These are phyloP conservation scores for Sclerotinia trifoliorum DNA, from an alignment of 2,329 filamentous ascomycete genomes.

Conservation along the genomic window DNA sequence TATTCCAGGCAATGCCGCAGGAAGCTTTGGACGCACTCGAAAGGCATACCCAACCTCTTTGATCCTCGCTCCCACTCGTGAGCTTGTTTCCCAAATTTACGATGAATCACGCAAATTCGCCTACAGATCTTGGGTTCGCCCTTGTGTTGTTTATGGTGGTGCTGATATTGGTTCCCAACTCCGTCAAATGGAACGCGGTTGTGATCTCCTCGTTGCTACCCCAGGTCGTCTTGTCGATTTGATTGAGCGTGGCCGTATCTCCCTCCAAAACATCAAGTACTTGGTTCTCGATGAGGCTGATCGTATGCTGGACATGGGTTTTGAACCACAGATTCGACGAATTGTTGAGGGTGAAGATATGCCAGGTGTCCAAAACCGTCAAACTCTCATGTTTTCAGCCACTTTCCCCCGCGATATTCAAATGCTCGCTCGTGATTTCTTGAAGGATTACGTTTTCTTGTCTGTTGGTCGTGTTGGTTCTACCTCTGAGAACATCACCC, in stretches of 20 bases:
- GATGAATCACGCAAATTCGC: conserved; percentile 97
- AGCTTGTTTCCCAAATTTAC: conserved; percentile 97
- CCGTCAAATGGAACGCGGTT: conserved; percentile 95
- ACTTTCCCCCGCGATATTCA: conserved; percentile 99
- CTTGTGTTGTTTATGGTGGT: conserved; percentile 98
- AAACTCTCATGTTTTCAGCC: conserved; percentile 99
- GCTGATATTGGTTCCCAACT: conserved; percentile 98
- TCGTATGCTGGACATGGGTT: conserved; percentile 99
- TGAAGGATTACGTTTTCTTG: conserved; percentile 99
- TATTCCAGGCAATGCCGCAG: conserved; percentile 60
- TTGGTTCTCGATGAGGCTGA: conserved; percentile 98
- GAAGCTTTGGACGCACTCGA: conserved; percentile 86
- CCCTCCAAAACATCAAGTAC: conserved; percentile 98
- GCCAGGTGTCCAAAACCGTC: conserved; percentile 77
- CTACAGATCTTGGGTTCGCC: conserved; percentile 97
- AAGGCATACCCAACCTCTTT: conserved; percentile 97
- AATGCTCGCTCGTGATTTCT: conserved; percentile 97
- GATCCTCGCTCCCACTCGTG: conserved; percentile 94
- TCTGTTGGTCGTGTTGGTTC: conserved; percentile 98
- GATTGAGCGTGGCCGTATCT: conserved; percentile 97
- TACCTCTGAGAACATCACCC: conserved; percentile 99
- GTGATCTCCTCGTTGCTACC: conserved; percentile 94
- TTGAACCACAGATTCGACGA: conserved; percentile 98
- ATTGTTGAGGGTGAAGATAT: conserved; percentile 99
- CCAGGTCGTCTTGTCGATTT: conserved; percentile 96